Percentiles rank a stretch among this genome's conserved stretches.
Evolutionary conservation across 768 basidiomycete genomes (phyloP).

Genomic region (Auricularia auricula-judae): DNA sequence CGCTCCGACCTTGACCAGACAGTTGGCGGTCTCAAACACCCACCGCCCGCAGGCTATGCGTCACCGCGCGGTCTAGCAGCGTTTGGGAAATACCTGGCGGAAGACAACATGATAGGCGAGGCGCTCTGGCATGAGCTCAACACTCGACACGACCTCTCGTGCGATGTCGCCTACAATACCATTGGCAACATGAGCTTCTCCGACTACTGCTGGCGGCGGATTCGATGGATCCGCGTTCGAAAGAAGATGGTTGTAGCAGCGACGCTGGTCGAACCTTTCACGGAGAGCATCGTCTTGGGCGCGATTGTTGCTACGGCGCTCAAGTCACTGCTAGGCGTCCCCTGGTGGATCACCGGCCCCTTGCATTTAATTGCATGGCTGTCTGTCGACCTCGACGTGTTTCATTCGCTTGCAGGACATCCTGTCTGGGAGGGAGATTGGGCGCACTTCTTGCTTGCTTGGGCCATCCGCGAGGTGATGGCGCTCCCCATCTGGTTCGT

Average conservation of each 20-base stretch:
- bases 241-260: conserved; percentile 87
- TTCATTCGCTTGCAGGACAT: conserved; percentile 61
- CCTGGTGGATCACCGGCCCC: conserved; percentile 41
- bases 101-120: conserved; percentile 95
- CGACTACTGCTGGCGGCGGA: conserved; percentile 81
- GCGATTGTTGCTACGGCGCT: conserved; percentile 49
- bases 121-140: conserved; percentile 91
- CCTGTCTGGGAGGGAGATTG: conserved; percentile 37
- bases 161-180: conserved; percentile 80
- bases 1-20: conserved; percentile 77
- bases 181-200: conserved; percentile 78
- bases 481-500: conserved; percentile 82
- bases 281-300: conserved; percentile 71
- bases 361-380: conserved; percentile 64
- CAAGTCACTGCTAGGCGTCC: conserved; percentile 37
- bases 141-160: conserved; percentile 79
- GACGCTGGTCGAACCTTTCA: conserved; percentile 85
- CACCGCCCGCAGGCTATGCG: conserved; percentile 14
- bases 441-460: conserved; percentile 46
- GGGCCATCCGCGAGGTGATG: too few species aligned
- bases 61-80: conserved; percentile 51
- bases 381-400: conserved; percentile 71
- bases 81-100: conserved; percentile 85
- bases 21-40: conserved; percentile 51
- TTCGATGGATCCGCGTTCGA: conserved; percentile 94